phyloP scores from a whole-genome alignment of 768 basidiomycete species.

The Rhodotorula graminis region DNA sequence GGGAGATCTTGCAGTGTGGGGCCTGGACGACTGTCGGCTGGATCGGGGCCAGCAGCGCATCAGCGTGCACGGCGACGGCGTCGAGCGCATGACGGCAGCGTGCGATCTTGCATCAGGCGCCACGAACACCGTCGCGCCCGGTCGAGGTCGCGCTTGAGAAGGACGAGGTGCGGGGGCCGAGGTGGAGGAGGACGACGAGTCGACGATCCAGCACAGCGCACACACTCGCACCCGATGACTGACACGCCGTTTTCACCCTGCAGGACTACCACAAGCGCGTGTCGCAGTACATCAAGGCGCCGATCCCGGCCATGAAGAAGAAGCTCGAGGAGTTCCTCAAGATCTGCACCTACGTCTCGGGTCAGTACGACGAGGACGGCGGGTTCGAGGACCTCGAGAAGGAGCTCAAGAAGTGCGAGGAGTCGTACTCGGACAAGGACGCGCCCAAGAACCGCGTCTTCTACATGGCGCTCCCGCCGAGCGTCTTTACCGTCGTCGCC shows the following conservation, averaged over 20 bases:
- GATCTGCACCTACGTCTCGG: slow-evolving; percentile 72
- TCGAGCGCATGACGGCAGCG: too few relatives aligned
- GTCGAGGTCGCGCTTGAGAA: too few relatives aligned
- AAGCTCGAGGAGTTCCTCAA: slow-evolving; percentile 79
- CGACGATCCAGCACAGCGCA: background rate
- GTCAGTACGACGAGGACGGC: slow-evolving; percentile 77
- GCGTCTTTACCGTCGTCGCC: slow-evolving; percentile 86
- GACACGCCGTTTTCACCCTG: background rate
- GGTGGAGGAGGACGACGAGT: background rate
- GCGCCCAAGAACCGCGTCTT: slow-evolving; percentile 70
- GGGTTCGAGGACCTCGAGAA: slow-evolving; percentile 73
- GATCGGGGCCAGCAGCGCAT: too few relatives aligned
- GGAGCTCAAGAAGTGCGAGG: slow-evolving; percentile 73
- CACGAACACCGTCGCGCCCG: too few relatives aligned
- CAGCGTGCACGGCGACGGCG: too few relatives aligned
- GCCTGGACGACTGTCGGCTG: too few relatives aligned
- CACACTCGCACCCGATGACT: background rate
- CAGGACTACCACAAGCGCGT: slow-evolving; percentile 76
- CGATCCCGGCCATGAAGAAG: slow-evolving; percentile 56
- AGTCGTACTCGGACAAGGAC: slow-evolving; percentile 66
- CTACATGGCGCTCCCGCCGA: slow-evolving; percentile 96
- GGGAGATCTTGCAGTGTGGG: too few relatives aligned
- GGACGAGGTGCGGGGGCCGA: too few relatives aligned
- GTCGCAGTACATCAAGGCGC: slow-evolving; percentile 77
- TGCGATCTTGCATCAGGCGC: too few relatives aligned